Evolutionary conservation across 1,139 yeast genomes (phyloP).

Genomic region (Keqinozyma sinolaborantium): DNA sequence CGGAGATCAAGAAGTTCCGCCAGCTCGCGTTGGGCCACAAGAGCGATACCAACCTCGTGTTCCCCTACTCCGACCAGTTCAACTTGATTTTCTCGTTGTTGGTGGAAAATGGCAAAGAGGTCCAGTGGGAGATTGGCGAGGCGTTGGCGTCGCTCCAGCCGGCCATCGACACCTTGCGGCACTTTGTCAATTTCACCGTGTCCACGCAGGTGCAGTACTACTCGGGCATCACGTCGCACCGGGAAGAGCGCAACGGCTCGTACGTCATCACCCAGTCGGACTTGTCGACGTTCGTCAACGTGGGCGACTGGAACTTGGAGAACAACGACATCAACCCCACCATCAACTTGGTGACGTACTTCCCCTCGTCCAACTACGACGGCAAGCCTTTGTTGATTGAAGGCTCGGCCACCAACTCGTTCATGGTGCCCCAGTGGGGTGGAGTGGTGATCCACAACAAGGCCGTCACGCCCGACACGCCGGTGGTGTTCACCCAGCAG

Average conservation of each 20-base stretch:
- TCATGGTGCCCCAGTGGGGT: constrained; percentile 91
- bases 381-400: constrained; percentile 43
- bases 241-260: constrained; percentile 23
- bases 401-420: constrained; percentile 58
- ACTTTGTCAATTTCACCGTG: constrained; percentile 66
- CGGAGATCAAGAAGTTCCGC: constrained; percentile 28
- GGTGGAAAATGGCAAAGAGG: constrained; percentile 36
- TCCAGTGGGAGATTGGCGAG: constrained; percentile 37
- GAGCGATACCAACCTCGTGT: constrained; percentile 29
- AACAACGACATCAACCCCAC: constrained; percentile 59
- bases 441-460: constrained; percentile 55
- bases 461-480: constrained; percentile 18
- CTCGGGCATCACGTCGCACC: constrained; percentile 32
- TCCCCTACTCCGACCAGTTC: constrained; percentile 59
- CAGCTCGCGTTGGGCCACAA: constrained; percentile 9
- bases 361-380: constrained; percentile 46
- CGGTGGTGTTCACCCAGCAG: constrained; percentile 26
- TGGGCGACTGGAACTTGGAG: constrained; percentile 72
- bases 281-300: constrained; percentile 69
- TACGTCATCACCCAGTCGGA: constrained; percentile 40
- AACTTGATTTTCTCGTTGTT: constrained; percentile 63
- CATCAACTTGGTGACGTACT: constrained; percentile 64
- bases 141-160: constrained; percentile 24
- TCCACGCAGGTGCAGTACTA: constrained; percentile 80
- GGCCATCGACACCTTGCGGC: constrained; percentile 29